Evolutionary conservation across 163 green algal genomes (phyloP).

Genomic region (Scenedesmus sp.): DNA sequence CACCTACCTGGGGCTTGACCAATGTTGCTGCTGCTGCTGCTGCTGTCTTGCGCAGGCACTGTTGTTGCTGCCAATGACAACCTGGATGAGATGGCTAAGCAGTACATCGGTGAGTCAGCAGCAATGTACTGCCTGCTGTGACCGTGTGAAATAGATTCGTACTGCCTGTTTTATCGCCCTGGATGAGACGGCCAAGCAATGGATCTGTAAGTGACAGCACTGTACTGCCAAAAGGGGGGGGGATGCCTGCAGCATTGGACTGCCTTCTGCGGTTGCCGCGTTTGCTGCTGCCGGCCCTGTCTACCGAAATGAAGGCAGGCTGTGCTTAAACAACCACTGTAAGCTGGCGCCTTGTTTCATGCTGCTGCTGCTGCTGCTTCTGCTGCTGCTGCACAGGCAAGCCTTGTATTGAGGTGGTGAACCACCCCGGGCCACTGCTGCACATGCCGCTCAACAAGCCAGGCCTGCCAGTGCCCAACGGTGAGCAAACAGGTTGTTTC

Average conservation of each 20-base stretch:
- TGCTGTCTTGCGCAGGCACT: not conserved
- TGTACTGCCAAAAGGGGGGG: too few species aligned
- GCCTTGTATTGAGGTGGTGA: constrained; percentile 33
- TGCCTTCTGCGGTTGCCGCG: too few species aligned
- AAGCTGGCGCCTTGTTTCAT: too few species aligned
- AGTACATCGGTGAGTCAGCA: constrained; percentile 29
- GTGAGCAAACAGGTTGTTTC: too few species aligned
- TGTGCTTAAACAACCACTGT: too few species aligned
- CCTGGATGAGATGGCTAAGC: constrained; percentile 12
- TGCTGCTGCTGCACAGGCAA: not conserved
- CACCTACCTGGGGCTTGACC: too few species aligned
- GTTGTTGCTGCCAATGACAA: constrained; percentile 31
- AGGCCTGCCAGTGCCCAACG: not conserved
- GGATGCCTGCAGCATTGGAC: too few species aligned
- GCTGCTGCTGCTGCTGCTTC: not conserved
- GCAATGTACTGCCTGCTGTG: too few species aligned
- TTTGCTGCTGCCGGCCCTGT: too few species aligned
- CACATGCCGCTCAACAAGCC: constrained; percentile 24
- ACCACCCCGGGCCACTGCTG: not conserved
- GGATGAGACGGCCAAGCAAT: constrained; percentile 30
- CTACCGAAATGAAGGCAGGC: too few species aligned
- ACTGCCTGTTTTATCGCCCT: not conserved
- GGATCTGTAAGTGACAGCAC: not conserved
- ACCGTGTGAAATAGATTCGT: not conserved
- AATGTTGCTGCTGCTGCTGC: not conserved